Evolutionary conservation across 257 asterid genomes (phyloP), one percentile per base, ranked within the genome.

Genomic region (Eucommia ulmoides): DNA sequence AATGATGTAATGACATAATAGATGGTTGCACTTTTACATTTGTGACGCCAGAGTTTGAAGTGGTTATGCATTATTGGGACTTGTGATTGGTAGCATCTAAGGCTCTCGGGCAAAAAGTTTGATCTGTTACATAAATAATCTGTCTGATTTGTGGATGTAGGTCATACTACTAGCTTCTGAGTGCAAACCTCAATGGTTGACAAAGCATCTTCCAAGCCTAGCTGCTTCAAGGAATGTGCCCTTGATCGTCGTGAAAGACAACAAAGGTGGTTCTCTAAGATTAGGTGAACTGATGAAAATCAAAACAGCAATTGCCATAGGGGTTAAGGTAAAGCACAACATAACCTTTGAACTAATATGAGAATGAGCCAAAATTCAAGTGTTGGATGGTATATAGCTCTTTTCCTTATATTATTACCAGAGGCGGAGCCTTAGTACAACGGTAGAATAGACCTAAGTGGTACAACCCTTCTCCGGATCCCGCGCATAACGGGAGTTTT

Each of bases 131-230:
- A n/a, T n/a, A 29, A 29, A 29, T 5, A 29, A 29, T 5, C 7
- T 29, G 38, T 29, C 12, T 29, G 12, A 5, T 29, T 29, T 29
- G 38, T 29, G 38, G 41, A 22, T 46, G n/a, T 21, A 83, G 94
- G 97, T 81, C 11, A 77, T 89, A 67, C 55, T 83, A 46, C 20
- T 89, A 58, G 93, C 87, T 54, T 66, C 83, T 14, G 94, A 89
- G 63, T 74, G 93, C 83, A 66, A 82, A 24, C 97, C 94, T n/a
- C 79, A 83, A 41, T 78, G 72, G 80, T 68, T 88, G 64, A 78
- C 80, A 9, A 89, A 76, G 67, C 91, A 84, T 76, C 62, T 81
- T 49, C 83, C 76, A 14, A 72, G 75, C 54, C 67, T 89, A 70
- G 94, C 96, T 35, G 65, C 71, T 62, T 74, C 94, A 33, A 74